Percentiles rank a stretch among this genome's conserved stretches.
Conservation (phyloP, 345 rosid genomes). For the Salix suchowensis region DNA sequence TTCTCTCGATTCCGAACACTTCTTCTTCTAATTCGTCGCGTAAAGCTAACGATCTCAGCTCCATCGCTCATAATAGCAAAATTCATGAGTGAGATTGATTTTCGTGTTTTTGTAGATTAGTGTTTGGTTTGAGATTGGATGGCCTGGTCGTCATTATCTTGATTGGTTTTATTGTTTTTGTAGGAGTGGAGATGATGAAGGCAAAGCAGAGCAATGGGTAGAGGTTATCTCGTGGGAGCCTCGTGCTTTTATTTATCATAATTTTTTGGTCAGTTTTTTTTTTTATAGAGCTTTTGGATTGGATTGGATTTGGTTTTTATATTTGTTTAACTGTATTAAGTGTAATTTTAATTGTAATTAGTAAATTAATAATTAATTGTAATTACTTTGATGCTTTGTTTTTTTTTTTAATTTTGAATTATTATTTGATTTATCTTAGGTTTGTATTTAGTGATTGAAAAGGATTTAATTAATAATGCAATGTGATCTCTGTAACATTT, state of each 20-base stretch:
- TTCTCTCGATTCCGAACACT: conserved; percentile 62
- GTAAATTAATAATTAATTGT: no score
- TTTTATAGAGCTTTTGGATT: not conserved
- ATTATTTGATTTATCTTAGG: no score
- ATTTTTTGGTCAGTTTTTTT: conserved; percentile 64
- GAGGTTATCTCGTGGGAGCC: conserved; percentile 97
- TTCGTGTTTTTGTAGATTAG: not conserved
- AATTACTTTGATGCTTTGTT: not conserved
- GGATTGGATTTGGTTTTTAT: not conserved
- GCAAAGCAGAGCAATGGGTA: conserved; percentile 61
- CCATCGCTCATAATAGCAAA: conserved; percentile 43
- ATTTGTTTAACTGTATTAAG: not conserved
- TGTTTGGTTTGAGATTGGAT: not conserved
- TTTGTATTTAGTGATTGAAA: not conserved
- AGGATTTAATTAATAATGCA: not conserved
- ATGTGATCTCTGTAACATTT: not conserved
- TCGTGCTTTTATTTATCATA: conserved; percentile 76
- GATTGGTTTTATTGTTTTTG: conserved; percentile 4
- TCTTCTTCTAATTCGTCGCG: conserved; percentile 33
- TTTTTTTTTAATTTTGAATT: not conserved
- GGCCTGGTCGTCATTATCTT: conserved; percentile 6
- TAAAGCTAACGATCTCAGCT: conserved; percentile 72
- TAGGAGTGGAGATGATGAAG: conserved; percentile 45
- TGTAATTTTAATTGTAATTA: not conserved
- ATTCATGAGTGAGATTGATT: conserved; percentile 28